A percentile compares a stretch with the other conserved stretches of the same genome.
These are phyloP conservation scores for Microsporum ferrugineum DNA, from an alignment of 2,329 filamentous ascomycete species.

Conservation along the genomic window DNA sequence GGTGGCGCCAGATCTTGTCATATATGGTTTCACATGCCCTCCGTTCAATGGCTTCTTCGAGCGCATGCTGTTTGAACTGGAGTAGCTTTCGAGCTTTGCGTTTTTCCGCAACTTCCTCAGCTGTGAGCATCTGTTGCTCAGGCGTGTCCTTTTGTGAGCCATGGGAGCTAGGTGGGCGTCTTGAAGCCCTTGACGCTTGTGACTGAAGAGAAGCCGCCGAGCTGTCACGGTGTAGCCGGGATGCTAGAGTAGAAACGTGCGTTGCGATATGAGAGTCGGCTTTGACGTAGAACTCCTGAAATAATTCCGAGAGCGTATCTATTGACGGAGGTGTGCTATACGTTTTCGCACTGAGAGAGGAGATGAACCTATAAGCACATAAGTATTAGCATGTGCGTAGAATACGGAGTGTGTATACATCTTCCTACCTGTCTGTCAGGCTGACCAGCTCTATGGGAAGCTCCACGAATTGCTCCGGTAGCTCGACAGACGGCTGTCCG, in stretches of 20 bases:
- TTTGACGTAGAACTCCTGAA: constrained; percentile 84
- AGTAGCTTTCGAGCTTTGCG: constrained; percentile 67
- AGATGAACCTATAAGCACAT: constrained; percentile 58
- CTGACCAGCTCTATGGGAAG: constrained; percentile 89
- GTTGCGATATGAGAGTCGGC: constrained; percentile 75
- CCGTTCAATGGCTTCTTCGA: constrained; percentile 88
- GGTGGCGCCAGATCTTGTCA: constrained; percentile 78
- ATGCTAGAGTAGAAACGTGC: constrained; percentile 70
- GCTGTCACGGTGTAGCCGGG: constrained; percentile 57
- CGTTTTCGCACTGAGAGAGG: constrained; percentile 76
- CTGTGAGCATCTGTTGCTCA: constrained; percentile 80
- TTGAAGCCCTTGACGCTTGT: constrained; percentile 45
- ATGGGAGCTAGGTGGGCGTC: constrained; percentile 44
- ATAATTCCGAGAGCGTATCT: constrained; percentile 70
- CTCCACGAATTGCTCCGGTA: constrained; percentile 60
- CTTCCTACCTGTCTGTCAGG: constrained; percentile 65
- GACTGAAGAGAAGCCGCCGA: constrained; percentile 47
- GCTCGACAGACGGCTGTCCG: constrained; percentile 4
- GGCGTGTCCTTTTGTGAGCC: constrained; percentile 37
- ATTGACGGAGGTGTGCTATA: constrained; percentile 73
- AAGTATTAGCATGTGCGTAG: not conserved
- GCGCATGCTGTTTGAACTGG: constrained; percentile 60
- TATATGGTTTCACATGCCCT: constrained; percentile 78
- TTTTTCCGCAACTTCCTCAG: constrained; percentile 67
- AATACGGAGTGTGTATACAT: not conserved